Base-by-base conservation (phyloP, 2,329 filamentous ascomycete genomes). In the Xylariaceae sp. region DNA sequence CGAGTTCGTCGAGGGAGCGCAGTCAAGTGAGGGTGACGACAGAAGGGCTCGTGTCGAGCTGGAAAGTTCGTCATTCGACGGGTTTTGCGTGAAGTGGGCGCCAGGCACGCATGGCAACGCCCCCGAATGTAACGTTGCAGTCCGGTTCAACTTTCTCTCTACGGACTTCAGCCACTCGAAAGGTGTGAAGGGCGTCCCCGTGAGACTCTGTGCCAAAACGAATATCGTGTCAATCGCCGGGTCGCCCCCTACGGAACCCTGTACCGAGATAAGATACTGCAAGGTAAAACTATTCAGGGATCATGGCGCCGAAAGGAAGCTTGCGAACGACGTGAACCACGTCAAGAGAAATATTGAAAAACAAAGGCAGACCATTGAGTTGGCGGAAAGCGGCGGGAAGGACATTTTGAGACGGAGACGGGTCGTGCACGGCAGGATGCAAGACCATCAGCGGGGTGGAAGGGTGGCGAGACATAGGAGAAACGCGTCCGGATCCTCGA, bases 111-210 rank as follows among this genome's bases (percentile, higher is more conserved):
- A 85, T 46, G 84, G 85, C 0, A 72, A n/a, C n/a, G n/a, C 76
- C 0, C 76, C 87, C 3, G 91, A 96, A 64, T 94, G 91, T 69
- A 88, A 85, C 46, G 84, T 99, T 52, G 88, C 91, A 8, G 89
- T 97, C 12, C 88, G 94, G 43, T 99, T 97, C 78, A 99, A 99
- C 73, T 99, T 99, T 68, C 78, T 99, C 0, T 99, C 94, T 0
- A 99, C 94, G 8, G 94, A 99, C 68, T 99, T 97, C 69, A 97
- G 92, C 70, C 94, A 97, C 68, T 97, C 94, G 9, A 99, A 99
- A 68, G 94, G 94, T 43, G 94, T 99, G 46, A 99, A 97, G 72
- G 94, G 94, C 34, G 96, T 97, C 60, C 92, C 94, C 0, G 92
- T 99, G 4, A 80, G 94, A 51, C 80, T 97, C 0, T 97, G 92